Percentiles rank a stretch among this genome's conserved stretches.
phyloP scores from a whole-genome alignment of 2,329 filamentous ascomycete species.

The Fusarium mangiferae region DNA sequence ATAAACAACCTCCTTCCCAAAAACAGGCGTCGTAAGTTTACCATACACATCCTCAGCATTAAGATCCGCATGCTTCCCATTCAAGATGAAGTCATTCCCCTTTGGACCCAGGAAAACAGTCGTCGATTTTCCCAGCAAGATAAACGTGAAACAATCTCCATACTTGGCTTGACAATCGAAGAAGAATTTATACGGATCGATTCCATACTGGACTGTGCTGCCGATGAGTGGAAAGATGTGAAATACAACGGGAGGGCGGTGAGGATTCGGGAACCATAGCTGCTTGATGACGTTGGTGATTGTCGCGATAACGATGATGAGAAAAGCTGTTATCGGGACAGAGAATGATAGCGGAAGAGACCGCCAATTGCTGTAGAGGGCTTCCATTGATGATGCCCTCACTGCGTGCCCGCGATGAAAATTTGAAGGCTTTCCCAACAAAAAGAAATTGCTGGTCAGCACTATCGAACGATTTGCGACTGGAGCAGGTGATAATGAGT shows the following conservation, averaged over 20 bases:
- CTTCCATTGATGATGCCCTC: neutral
- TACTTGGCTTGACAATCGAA: conserved; percentile 78
- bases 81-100: conserved; percentile 91
- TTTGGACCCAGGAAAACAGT: conserved; percentile 84
- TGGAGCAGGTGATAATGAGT: neutral
- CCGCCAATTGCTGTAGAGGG: neutral
- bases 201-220: conserved; percentile 92
- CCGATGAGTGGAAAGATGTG: conserved; percentile 85
- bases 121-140: conserved; percentile 86
- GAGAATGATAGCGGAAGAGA: conserved; percentile 9
- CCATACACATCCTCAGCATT: conserved; percentile 92
- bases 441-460: conserved; percentile 1
- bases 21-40: conserved; percentile 76
- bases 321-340: conserved; percentile 54
- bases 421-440: neutral
- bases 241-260: conserved; percentile 83
- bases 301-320: conserved; percentile 65
- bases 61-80: conserved; percentile 87
- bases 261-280: conserved; percentile 80
- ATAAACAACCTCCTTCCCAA: conserved; percentile 87
- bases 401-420: neutral
- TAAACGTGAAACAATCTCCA: conserved; percentile 88
- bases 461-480: neutral
- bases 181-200: conserved; percentile 92
- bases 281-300: conserved; percentile 83